Base-by-base conservation (phyloP, 345 rosid species). In the Corchorus capsularis region DNA sequence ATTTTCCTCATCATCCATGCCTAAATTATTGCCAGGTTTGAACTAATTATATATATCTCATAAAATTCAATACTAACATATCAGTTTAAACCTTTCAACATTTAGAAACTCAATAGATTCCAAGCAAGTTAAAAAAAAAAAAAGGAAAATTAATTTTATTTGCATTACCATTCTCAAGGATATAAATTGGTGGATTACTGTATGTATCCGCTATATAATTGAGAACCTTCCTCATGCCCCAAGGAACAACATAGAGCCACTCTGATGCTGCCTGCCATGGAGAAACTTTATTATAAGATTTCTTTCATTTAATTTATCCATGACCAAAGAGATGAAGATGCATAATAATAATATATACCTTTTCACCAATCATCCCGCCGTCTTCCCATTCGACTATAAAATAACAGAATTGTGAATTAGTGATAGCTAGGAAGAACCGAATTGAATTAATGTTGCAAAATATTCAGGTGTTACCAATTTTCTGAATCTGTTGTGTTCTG, bases 1-100 rank as follows among this genome's bases (percentile, higher is more conserved):
- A 6, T 85, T 79, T 17, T 91, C 91, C 78, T 90, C 94, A 60
- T 95, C 99, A 77, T 95, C 98, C 97, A 93, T 95, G 54, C 99
- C 99, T 94, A 66, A 41, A 10, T 35, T 27, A 15, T 27, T 27
- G 27, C 27, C 8, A 63, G 20, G 6, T 64, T 54, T 19, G 4
- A 27, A 16, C 13, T 49, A 12, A 2, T n/a, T 20, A 68, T 27
- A 27, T 54, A 8, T 60, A 32, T 8, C 15, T 54, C 20, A 2
- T 63, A 63, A 34, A 27, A 37, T 39, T 9, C 27, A 35, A 16
- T 1, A 0, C 3, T 57, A 13, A 11, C 16, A 53, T 27, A 27
- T 2, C 17, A 17, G 3, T 0, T 6, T 39, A 39, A 39, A 13
- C 4, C 56, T 53, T 1, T 52, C 15, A 13, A 53, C 56, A 1